Conservation (phyloP, 2,329 filamentous ascomycete species). For the Talaromyces sp. region DNA sequence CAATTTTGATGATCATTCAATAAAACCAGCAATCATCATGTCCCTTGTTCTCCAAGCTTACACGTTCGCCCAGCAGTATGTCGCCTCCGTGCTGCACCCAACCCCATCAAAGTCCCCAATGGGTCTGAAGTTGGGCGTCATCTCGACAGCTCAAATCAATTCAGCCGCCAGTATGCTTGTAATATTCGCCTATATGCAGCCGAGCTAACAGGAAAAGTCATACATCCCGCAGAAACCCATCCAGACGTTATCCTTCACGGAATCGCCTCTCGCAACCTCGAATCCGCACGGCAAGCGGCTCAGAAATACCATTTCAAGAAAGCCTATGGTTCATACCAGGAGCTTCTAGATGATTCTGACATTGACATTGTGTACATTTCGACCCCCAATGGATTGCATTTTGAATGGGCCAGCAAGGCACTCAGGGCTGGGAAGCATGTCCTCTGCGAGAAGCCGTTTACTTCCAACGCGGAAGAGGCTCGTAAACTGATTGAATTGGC, state of each 20-base stretch:
- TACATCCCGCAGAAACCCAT: constrained; percentile 52
- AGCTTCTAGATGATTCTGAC: constrained; percentile 23
- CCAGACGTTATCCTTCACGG: constrained; percentile 53
- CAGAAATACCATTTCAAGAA: constrained; percentile 51
- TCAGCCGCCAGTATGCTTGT: constrained; percentile 26
- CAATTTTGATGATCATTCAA: background rate
- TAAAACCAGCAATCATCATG: constrained; percentile 18
- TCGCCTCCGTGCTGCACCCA: constrained; percentile 23
- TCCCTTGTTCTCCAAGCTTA: constrained; percentile 26
- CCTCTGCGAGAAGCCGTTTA: constrained; percentile 53
- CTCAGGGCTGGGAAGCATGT: constrained; percentile 54
- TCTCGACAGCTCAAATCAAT: constrained; percentile 26
- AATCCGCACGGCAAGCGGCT: constrained; percentile 48
- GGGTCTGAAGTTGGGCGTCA: constrained; percentile 25
- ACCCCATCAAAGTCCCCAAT: constrained; percentile 24
- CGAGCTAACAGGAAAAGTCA: constrained; percentile 19
- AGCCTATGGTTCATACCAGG: constrained; percentile 31
- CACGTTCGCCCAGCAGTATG: constrained; percentile 27
- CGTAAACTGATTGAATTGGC: constrained; percentile 42
- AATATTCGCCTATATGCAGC: background rate
- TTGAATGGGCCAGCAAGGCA: constrained; percentile 48
- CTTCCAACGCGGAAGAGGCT: constrained; percentile 47
- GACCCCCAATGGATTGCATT: constrained; percentile 31
- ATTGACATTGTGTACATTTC: constrained; percentile 31
- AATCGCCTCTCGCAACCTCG: constrained; percentile 51